Evolutionary conservation across 2,329 filamentous ascomycete genomes (phyloP), one percentile per base, ranked within the genome.

Genomic region (Neospermospora avenae): DNA sequence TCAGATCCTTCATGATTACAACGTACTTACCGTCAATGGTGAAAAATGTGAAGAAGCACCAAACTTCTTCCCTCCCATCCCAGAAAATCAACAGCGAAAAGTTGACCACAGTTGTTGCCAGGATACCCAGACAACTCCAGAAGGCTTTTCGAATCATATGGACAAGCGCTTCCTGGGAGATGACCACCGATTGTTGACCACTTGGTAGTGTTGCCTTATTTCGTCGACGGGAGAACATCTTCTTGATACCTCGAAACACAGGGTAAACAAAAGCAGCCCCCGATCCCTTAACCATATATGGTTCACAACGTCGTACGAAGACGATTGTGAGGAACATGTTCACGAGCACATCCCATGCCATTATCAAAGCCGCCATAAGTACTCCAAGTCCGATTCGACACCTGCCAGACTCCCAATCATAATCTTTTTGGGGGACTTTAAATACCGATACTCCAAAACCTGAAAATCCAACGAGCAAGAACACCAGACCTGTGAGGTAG

Each of bases 71-170:
- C 7, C 39, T 54, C 14, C 60, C 55, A 6, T n/a, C 18, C 22
- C 44, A 60, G 31, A 55, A 44, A 24, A 60, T 14, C 37, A 64
- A 24, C 3, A 56, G 24, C 8, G 58, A 37, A 24, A 62, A 53
- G 41, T 60, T 61, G 20, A 31, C 39, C 13, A 49, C 24, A 7
- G 49, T 64, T 6, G 52, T 42, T n/a, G 52, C 25, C 11, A 57
- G 20, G 11, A 64, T 37, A 20, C 25, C 39, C 8, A 61, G 14
- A 24, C 54, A 64, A 7, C 54, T 55, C 18, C 55, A 48, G 31
- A 64, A 25, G 1, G 60, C 39, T 11, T 62, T 58, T 31, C 41
- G 49, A 34, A 60, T 59, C 7, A 62, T 52, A 14, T 14, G n/a
- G 11, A 60, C n/a, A 2, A 60, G 39, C 3, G 28, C 44, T n/a